These are phyloP conservation scores for Coccomyxa subellipsoidea DNA, from an alignment of 163 green algal species.

Conservation along the genomic window DNA sequence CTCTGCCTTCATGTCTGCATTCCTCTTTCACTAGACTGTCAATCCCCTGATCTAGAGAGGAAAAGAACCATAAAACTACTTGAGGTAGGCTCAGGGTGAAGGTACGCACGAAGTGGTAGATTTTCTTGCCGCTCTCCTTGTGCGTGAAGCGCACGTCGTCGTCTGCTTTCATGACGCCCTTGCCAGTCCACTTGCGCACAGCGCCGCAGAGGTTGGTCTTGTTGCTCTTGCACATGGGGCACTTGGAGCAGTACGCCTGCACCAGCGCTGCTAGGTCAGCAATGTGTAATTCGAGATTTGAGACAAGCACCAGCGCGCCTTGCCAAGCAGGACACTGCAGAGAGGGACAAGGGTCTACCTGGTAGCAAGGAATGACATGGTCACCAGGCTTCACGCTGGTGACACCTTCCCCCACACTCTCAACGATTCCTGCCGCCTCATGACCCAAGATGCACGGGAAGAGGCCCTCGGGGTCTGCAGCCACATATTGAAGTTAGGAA, in stretches of 20 bases:
- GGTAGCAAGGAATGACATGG: constrained; percentile 97
- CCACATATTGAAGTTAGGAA: background rate
- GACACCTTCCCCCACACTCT: constrained; percentile 93
- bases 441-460: constrained; percentile 98
- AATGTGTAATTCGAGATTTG: too few relatives aligned
- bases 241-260: constrained; percentile 81
- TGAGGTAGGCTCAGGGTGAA: background rate
- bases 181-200: constrained; percentile 83
- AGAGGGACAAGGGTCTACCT: constrained; percentile 35
- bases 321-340: too few relatives aligned
- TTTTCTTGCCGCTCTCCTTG: constrained; percentile 67
- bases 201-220: constrained; percentile 94
- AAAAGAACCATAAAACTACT: too few relatives aligned
- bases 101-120: constrained; percentile 95
- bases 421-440: constrained; percentile 90
- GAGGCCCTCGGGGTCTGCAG: constrained; percentile 79
- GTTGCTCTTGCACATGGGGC: constrained; percentile 93
- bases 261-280: background rate
- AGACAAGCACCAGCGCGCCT: too few relatives aligned
- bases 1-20: too few relatives aligned
- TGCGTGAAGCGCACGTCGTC: constrained; percentile 72
- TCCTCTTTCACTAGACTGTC: too few relatives aligned
- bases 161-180: constrained; percentile 94
- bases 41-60: too few relatives aligned
- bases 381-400: constrained; percentile 83